Evolutionary conservation across 1,139 yeast species (phyloP).

Genomic region (Pichia sp.): DNA sequence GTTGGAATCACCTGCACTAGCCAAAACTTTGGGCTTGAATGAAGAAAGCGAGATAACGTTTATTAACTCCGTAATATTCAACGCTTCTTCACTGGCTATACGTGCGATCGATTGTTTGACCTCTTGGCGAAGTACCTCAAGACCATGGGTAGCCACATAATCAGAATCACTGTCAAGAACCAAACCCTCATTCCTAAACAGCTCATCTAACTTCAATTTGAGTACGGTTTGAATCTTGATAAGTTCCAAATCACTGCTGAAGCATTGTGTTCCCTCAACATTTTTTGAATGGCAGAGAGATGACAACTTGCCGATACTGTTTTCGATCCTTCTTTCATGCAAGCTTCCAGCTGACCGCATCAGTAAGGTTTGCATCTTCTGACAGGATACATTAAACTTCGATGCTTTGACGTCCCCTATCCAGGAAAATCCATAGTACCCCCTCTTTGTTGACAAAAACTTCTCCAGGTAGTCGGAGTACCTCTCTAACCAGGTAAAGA

Average conservation of each 20-base stretch:
- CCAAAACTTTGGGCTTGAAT: background rate
- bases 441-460: constrained; percentile 40
- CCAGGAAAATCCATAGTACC: constrained; percentile 64
- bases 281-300: background rate
- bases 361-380: background rate
- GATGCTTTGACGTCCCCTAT: constrained; percentile 42
- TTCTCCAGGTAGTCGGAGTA: constrained; percentile 42
- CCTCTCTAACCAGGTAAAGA: constrained; percentile 53
- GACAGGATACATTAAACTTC: background rate
- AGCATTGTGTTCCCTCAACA: background rate
- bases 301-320: constrained; percentile 9
- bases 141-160: constrained; percentile 2
- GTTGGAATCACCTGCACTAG: background rate
- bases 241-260: background rate
- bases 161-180: background rate
- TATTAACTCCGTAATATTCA: constrained; percentile 3
- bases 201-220: background rate
- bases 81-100: background rate
- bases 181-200: background rate
- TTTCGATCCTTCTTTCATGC: constrained; percentile 3
- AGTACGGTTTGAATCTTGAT: constrained; percentile 4
- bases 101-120: background rate
- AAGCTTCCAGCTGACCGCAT: background rate
- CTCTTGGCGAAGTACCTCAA: background rate
- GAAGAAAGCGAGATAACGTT: constrained; percentile 1